These are phyloP conservation scores for Osmanthus fragrans DNA, from an alignment of 257 asterid genomes.

Conservation along the genomic window DNA sequence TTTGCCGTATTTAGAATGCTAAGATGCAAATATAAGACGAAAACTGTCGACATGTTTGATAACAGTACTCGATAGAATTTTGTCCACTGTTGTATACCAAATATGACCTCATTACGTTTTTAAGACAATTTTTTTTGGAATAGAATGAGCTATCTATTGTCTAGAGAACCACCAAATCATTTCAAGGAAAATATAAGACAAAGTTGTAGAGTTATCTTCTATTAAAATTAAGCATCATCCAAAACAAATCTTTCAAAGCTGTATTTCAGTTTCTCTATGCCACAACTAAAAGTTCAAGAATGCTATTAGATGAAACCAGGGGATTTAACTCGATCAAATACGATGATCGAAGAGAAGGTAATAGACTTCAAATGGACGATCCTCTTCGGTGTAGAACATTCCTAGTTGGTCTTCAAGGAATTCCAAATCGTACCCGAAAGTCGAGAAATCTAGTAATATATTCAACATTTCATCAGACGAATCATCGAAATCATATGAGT, in stretches of 20 bases:
- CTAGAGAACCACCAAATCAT: no score
- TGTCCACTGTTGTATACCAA: not conserved
- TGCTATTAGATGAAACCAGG: slow-evolving; percentile 13
- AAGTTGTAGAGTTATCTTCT: not conserved
- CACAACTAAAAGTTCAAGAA: slow-evolving; percentile 3
- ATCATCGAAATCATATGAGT: slow-evolving; percentile 38
- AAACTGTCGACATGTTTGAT: no score
- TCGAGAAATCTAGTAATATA: slow-evolving; percentile 45
- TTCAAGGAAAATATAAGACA: no score
- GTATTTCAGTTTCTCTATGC: not conserved
- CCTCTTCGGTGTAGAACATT: slow-evolving; percentile 5
- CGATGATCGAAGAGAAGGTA: not conserved
- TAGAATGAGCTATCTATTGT: no score
- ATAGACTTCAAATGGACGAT: not conserved
- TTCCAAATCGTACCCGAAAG: slow-evolving; percentile 38
- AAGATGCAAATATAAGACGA: not conserved
- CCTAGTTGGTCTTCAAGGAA: slow-evolving; percentile 34
- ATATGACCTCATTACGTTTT: not conserved
- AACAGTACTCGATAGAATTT: no score
- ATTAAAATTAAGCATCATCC: not conserved
- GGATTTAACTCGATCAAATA: slow-evolving; percentile 8
- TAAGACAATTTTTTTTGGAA: not conserved
- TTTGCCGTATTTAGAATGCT: not conserved
- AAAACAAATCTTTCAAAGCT: not conserved
- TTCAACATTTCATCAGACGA: slow-evolving; percentile 38